Conservation (phyloP, 176 grass and related monocot species). For the Sorghum bicolor region DNA sequence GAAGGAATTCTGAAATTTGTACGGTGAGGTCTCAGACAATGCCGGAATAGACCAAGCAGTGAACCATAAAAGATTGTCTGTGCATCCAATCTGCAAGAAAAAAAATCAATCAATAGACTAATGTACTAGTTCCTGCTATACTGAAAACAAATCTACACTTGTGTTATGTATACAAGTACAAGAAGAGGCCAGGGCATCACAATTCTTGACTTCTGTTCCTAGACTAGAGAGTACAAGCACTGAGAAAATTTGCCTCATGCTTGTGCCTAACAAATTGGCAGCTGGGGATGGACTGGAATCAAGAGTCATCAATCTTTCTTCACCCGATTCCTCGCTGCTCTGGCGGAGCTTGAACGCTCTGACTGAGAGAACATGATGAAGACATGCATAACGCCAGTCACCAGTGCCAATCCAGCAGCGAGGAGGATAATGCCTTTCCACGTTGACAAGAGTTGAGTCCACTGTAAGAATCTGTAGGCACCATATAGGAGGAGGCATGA, state of each 20-base stretch:
- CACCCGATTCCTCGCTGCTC: conserved; percentile 37
- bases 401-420: conserved; percentile 32
- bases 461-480: conserved; percentile 52
- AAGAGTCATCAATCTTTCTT: conserved; percentile 47
- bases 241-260: background rate
- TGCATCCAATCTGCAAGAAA: background rate
- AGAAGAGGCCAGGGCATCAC: background rate
- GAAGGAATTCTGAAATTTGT: no score
- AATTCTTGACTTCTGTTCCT: background rate
- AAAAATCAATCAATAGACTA: background rate
- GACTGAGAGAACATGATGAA: conserved; percentile 67
- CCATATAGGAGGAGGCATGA: conserved; percentile 46
- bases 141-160: conserved; percentile 11
- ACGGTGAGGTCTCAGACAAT: no score
- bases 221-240: background rate
- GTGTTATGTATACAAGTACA: conserved; percentile 9
- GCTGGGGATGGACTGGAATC: background rate
- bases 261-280: conserved; percentile 3
- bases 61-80: background rate
- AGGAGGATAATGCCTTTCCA: conserved; percentile 53
- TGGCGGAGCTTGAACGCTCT: conserved; percentile 51
- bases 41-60: no score
- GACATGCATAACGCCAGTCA: conserved; percentile 52
- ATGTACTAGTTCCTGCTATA: background rate
- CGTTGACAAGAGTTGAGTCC: conserved; percentile 57